Conservation (phyloP, 805 yeast species). For the Monosporozyma yasuniensis region DNA sequence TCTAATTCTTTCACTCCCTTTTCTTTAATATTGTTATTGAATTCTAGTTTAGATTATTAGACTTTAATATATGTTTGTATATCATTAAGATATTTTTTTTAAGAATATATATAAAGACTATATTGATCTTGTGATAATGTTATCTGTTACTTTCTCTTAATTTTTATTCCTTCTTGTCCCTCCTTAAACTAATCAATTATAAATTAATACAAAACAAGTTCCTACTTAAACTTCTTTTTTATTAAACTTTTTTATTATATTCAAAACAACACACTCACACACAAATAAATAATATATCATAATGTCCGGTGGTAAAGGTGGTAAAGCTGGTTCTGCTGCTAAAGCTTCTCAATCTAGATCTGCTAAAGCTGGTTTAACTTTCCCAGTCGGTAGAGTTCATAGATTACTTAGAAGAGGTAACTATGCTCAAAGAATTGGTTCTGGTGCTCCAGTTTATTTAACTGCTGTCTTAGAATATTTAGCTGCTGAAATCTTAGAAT, state of each 20-base stretch:
- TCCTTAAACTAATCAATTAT: neutral
- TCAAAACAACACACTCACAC: slow-evolving; percentile 7
- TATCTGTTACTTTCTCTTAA: neutral
- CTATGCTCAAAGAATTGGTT: slow-evolving; percentile 98
- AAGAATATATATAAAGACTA: slow-evolving; percentile 1
- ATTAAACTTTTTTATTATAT: neutral
- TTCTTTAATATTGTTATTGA: too few species aligned
- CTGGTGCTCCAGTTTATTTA: slow-evolving; percentile 97
- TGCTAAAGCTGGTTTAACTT: slow-evolving; percentile 95
- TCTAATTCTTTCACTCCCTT: neutral
- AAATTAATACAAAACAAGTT: neutral
- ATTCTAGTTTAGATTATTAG: too few species aligned
- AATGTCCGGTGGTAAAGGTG: slow-evolving; percentile 72
- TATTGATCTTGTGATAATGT: neutral
- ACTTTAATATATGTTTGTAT: too few species aligned
- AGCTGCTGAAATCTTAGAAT: slow-evolving; percentile 95
- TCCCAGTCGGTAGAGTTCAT: slow-evolving; percentile 99
- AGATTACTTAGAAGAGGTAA: slow-evolving; percentile 93
- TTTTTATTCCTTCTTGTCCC: neutral
- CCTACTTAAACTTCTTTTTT: neutral
- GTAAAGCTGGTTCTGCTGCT: slow-evolving; percentile 90
- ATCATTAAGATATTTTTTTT: too few species aligned
- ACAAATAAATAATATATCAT: slow-evolving; percentile 17
- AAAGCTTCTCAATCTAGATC: slow-evolving; percentile 98
- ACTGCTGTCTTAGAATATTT: slow-evolving; percentile 95